Conservation (phyloP, 2,329 filamentous ascomycete genomes). For the Pseudogymnoascus sp. region DNA sequence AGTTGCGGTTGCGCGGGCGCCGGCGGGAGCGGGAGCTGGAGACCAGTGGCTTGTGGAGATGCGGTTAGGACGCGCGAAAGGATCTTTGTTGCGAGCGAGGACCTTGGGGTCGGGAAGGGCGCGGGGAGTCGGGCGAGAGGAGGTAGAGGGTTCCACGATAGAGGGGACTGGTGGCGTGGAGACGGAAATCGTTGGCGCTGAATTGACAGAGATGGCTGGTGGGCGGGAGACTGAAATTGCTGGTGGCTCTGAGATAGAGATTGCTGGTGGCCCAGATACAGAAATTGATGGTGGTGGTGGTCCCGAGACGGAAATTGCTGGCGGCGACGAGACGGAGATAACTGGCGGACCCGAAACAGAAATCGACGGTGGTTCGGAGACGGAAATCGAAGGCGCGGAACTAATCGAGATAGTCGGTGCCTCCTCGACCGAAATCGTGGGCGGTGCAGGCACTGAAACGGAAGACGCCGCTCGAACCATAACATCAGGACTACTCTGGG, state of each 20-base stretch:
- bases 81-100: slow-evolving; percentile 30
- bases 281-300: slow-evolving; percentile 37
- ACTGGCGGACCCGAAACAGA: slow-evolving; percentile 21
- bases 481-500: not conserved
- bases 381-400: slow-evolving; percentile 25
- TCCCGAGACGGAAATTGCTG: slow-evolving; percentile 22
- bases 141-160: slow-evolving; percentile 17
- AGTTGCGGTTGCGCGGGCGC: slow-evolving; percentile 52
- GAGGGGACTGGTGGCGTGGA: slow-evolving; percentile 29
- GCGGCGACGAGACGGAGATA: slow-evolving; percentile 40
- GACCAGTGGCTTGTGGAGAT: slow-evolving; percentile 43
- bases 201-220: slow-evolving; percentile 42
- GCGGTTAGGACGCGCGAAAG: slow-evolving; percentile 20
- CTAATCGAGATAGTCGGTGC: not conserved
- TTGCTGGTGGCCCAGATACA: slow-evolving; percentile 33
- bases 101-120: slow-evolving; percentile 33
- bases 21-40: slow-evolving; percentile 34
- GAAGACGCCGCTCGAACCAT: not conserved
- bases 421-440: not conserved
- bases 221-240: slow-evolving; percentile 24
- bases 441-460: not conserved
- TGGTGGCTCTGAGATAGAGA: slow-evolving; percentile 24
- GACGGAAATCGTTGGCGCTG: slow-evolving; percentile 26
- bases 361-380: slow-evolving; percentile 23
- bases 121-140: slow-evolving; percentile 20